These are phyloP conservation scores for Rubia balearica DNA, from an alignment of 305 asterid species.

Conservation along the genomic window DNA sequence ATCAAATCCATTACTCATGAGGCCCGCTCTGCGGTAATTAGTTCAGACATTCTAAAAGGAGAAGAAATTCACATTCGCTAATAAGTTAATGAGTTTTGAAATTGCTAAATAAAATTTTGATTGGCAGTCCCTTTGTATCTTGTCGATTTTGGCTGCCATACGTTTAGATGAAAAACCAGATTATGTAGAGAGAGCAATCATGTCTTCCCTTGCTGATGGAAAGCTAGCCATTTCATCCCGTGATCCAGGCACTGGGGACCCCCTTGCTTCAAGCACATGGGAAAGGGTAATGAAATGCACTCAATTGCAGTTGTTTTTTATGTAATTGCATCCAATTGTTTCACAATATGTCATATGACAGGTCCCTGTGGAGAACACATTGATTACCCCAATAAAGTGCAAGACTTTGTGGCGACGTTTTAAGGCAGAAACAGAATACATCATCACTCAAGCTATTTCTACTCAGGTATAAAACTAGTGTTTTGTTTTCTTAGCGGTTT, in stretches of 20 bases:
- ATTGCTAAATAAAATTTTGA: slow-evolving; percentile 9
- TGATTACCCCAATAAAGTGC: slow-evolving; percentile 64
- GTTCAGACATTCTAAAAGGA: not conserved
- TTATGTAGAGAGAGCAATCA: slow-evolving; percentile 38
- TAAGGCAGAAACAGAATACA: slow-evolving; percentile 46
- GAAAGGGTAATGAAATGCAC: slow-evolving; percentile 35
- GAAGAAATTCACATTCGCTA: not conserved
- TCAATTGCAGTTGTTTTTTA: slow-evolving; percentile 4
- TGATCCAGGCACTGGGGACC: slow-evolving; percentile 29
- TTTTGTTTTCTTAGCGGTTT: not conserved
- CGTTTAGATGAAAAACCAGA: slow-evolving; percentile 40
- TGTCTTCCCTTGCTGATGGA: slow-evolving; percentile 34
- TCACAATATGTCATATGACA: slow-evolving; percentile 20
- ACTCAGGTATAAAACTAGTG: slow-evolving; percentile 39
- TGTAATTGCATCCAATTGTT: slow-evolving; percentile 5
- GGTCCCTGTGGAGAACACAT: slow-evolving; percentile 49
- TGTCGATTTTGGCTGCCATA: slow-evolving; percentile 45
- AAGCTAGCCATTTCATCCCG: slow-evolving; percentile 18
- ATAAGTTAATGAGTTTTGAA: not conserved
- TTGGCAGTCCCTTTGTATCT: slow-evolving; percentile 43
- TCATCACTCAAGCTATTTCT: slow-evolving; percentile 48
- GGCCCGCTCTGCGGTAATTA: slow-evolving; percentile 55
- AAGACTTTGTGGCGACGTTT: slow-evolving; percentile 56
- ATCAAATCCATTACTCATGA: slow-evolving; percentile 47
- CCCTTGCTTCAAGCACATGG: slow-evolving; percentile 66